Conservation (phyloP, 192 early-diverging fungal genomes). For the Backusella circina region DNA sequence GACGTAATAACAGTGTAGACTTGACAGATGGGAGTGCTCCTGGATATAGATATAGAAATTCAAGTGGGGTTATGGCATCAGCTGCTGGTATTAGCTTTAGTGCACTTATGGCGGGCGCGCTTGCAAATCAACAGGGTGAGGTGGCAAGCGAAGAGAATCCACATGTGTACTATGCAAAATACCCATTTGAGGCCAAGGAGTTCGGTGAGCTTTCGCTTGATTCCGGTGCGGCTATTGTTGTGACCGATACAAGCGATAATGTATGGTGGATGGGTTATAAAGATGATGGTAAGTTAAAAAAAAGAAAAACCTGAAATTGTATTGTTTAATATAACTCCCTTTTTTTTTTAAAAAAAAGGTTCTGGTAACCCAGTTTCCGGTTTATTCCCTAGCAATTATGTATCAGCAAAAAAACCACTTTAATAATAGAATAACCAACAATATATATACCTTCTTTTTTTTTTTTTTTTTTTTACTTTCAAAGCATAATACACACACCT, state of each 20-base stretch:
- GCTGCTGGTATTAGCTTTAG: not conserved
- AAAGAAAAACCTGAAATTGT: not conserved
- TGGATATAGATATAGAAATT: not conserved
- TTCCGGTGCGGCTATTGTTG: conserved; percentile 63
- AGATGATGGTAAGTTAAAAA: conserved; percentile 48
- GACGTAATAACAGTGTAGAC: not conserved
- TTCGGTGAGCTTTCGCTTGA: conserved; percentile 67
- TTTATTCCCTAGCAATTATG: conserved; percentile 78
- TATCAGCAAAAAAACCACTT: conserved; percentile 28
- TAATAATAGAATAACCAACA: not conserved
- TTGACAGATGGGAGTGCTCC: not conserved
- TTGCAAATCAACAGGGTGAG: not conserved
- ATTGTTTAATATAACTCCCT: not conserved
- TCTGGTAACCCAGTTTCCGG: conserved; percentile 52
- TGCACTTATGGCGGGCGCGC: conserved; percentile 2
- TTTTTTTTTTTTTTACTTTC: not conserved
- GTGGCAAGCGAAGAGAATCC: conserved; percentile 21
- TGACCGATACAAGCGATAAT: conserved; percentile 73
- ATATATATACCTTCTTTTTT: not conserved
- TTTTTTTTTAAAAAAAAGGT: conserved; percentile 4
- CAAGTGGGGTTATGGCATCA: not conserved
- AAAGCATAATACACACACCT: not conserved
- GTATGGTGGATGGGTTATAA: conserved; percentile 83
- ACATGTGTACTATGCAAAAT: conserved; percentile 63
- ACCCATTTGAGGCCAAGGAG: conserved; percentile 69